Evolutionary conservation across 2,329 filamentous ascomycete genomes (phyloP), one percentile per base, ranked within the genome.

Genomic region (Plenodomus lindquistii): DNA sequence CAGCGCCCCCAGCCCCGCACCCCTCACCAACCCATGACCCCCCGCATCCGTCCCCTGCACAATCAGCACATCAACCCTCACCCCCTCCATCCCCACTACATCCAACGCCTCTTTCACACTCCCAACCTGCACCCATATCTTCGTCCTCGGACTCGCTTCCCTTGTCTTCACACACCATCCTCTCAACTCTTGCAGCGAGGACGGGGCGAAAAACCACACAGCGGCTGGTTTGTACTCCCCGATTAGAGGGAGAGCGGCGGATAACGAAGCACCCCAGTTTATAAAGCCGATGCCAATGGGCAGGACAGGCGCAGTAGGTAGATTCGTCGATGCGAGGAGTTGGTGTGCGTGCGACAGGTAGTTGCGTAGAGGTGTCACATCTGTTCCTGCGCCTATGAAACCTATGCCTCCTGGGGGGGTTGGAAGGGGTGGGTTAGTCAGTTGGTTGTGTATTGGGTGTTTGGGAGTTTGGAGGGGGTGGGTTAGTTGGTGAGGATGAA

Each of bases 31-130:
- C 52, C 85, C 84, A 61, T 87, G 85, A 0, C 85, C 85, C 7
- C 84, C 85, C 1, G 84, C 85, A 67, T 87, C 85, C 5, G 77
- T 75, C 2, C 85, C 85, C 66, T 87, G 85, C 4, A 82, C 76
- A 6, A 87, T 81, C 2, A 87, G 59, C 21, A 81, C 82, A 57
- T 87, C 83, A 0, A 81, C 74, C 20, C 54, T 71, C 0, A 78
- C 79, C 18, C 77, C 72, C 8, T 54, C 27, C 1, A 77, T 72
- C 8, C 54, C 27, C 1, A 77, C 72, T 0, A 78, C 80, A 48
- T 77, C 75, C 10, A 78, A 43, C 8, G 84, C 84, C 7, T 83
- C 79, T 0, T 68, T 65, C 2, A 87, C 80, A 27, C 79, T 85
- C 34, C 85, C 85, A 11, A 85, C 76, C 63, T 87, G 85, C 1